Percentiles rank a stretch among this genome's conserved stretches.
Evolutionary conservation across 2,329 filamentous ascomycete genomes (phyloP).

Genomic region (Stenocarpella maydis): DNA sequence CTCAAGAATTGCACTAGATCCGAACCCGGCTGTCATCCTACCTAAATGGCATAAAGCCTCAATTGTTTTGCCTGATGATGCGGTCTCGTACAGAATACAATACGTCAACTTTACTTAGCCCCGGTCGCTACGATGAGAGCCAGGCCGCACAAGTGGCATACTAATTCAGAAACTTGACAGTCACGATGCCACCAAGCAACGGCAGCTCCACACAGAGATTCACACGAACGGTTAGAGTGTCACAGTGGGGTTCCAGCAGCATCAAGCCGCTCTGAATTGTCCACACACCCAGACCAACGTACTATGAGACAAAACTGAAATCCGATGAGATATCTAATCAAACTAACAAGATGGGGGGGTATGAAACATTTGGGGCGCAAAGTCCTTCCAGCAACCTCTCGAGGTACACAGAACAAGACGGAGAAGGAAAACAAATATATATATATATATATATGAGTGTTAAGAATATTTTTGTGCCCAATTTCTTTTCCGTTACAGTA

Average conservation of each 20-base stretch:
- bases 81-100: too few relatives aligned
- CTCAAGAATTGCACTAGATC: too few relatives aligned
- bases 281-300: background rate
- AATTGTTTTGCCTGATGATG: too few relatives aligned
- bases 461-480: background rate
- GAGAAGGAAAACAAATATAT: background rate
- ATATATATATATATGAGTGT: background rate
- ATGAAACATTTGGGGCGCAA: slow-evolving; percentile 20
- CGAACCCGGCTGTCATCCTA: background rate
- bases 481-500: slow-evolving; percentile 18
- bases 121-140: background rate
- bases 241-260: slow-evolving; percentile 8
- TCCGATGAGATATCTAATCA: slow-evolving; percentile 25
- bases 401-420: background rate
- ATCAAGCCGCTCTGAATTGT: slow-evolving; percentile 15
- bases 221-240: background rate
- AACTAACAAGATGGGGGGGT: slow-evolving; percentile 6
- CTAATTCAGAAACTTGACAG: background rate
- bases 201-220: background rate
- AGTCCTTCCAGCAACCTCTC: slow-evolving; percentile 11
- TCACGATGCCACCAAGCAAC: background rate
- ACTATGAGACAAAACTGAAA: slow-evolving; percentile 5
- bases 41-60: too few relatives aligned
- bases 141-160: background rate
- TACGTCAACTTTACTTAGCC: background rate